Evolutionary conservation across 805 yeast genomes (phyloP).

Genomic region (Candida sithepensis): DNA sequence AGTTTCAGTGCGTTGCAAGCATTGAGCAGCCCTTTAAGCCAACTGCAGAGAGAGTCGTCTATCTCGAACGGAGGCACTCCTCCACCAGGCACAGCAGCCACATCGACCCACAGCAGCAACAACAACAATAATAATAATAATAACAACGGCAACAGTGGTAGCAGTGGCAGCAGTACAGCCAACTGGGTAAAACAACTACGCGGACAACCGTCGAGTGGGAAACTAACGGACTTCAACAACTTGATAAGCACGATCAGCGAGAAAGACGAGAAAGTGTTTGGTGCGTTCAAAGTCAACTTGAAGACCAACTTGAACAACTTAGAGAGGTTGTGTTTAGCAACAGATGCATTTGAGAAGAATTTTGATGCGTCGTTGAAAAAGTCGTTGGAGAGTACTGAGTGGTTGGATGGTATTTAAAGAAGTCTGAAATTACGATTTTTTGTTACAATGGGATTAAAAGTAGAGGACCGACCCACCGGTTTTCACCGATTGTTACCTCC

Average conservation of each 20-base stretch:
- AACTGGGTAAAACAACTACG: constrained; percentile 14
- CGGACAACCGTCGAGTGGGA: constrained; percentile 11
- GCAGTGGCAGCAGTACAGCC: not conserved
- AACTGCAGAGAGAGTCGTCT: not conserved
- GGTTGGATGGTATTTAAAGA: constrained; percentile 15
- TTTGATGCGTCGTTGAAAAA: constrained; percentile 5
- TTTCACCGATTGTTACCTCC: no score
- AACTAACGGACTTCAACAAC: constrained; percentile 4
- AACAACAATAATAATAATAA: no score
- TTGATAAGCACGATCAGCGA: constrained; percentile 10
- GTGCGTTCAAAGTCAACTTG: constrained; percentile 12
- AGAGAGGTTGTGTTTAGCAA: constrained; percentile 3
- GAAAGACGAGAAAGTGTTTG: constrained; percentile 16
- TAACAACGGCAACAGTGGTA: not conserved
- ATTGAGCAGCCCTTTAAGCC: not conserved
- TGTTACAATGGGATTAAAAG: not conserved
- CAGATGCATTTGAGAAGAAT: constrained; percentile 1
- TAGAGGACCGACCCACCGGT: not conserved
- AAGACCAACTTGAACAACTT: constrained; percentile 15
- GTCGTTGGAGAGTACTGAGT: constrained; percentile 7
- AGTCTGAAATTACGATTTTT: not conserved
- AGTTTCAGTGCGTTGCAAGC: not conserved
- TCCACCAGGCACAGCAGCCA: not conserved
- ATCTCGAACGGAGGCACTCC: not conserved
- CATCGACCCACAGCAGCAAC: not conserved